Conservation (phyloP, 306 rosid species). For the Trifolium subterraneum region DNA sequence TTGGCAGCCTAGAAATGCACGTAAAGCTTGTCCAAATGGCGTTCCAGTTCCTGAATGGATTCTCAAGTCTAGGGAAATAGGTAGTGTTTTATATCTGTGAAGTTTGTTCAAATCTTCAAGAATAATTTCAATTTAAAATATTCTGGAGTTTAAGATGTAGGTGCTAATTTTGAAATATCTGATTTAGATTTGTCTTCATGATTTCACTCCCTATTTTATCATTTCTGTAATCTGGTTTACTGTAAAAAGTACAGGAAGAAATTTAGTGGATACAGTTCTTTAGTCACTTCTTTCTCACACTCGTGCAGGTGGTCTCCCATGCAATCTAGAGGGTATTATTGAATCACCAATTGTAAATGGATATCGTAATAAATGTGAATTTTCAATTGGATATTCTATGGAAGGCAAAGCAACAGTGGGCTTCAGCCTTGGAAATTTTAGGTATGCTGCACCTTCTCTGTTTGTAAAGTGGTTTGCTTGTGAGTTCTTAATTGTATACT, state of each 20-base stretch:
- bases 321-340: slow-evolving; percentile 81
- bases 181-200: slow-evolving; percentile 23
- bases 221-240: slow-evolving; percentile 28
- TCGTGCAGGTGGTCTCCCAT: slow-evolving; percentile 89
- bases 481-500: slow-evolving; percentile 40
- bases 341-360: slow-evolving; percentile 87
- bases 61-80: slow-evolving; percentile 80
- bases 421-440: slow-evolving; percentile 93
- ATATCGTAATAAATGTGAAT: slow-evolving; percentile 95
- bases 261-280: slow-evolving; percentile 29
- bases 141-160: slow-evolving; percentile 16
- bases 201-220: neutral
- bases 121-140: slow-evolving; percentile 1
- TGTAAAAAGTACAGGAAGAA: slow-evolving; percentile 5
- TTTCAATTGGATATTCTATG: slow-evolving; percentile 89
- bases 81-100: slow-evolving; percentile 48
- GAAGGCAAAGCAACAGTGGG: slow-evolving; percentile 87
- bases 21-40: slow-evolving; percentile 88
- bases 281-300: slow-evolving; percentile 24
- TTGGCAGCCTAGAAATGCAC: slow-evolving; percentile 84
- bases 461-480: slow-evolving; percentile 40
- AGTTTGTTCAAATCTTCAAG: slow-evolving; percentile 8
- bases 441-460: slow-evolving; percentile 56
- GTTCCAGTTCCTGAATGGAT: slow-evolving; percentile 90
- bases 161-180: slow-evolving; percentile 24